Conservation (phyloP, 805 yeast genomes). For the fission yeast (Schizosaccharomyces pombe) region DNA sequence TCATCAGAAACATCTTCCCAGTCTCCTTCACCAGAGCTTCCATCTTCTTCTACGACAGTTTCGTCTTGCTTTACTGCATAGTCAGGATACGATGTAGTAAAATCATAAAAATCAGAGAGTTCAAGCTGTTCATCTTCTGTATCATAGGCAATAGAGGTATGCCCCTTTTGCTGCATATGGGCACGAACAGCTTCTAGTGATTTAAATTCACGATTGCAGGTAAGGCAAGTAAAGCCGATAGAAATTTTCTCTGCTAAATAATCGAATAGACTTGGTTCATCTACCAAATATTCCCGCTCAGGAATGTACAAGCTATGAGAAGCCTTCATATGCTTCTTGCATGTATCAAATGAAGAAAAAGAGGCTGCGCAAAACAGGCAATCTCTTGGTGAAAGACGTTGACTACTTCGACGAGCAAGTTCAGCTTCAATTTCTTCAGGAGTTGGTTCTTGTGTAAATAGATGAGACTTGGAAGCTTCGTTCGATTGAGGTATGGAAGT, state of each 20-base stretch:
- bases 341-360: constrained; percentile 30
- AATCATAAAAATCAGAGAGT: constrained; percentile 66
- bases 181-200: constrained; percentile 68
- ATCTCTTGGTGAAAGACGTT: neutral
- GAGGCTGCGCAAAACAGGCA: constrained; percentile 24
- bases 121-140: constrained; percentile 50
- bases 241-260: constrained; percentile 64
- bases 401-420: neutral
- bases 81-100: constrained; percentile 34
- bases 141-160: constrained; percentile 76
- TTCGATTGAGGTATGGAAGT: no score
- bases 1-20: constrained; percentile 8
- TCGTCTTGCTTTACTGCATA: constrained; percentile 15
- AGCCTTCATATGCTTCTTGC: constrained; percentile 53
- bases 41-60: constrained; percentile 12
- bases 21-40: constrained; percentile 12
- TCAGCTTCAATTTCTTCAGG: neutral
- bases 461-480: neutral
- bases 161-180: constrained; percentile 68
- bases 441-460: neutral
- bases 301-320: constrained; percentile 76
- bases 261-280: constrained; percentile 45
- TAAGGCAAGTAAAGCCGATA: constrained; percentile 59
- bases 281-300: constrained; percentile 43
- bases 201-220: constrained; percentile 67